Conservation (phyloP, 2,329 filamentous ascomycete species). For the Neonectria magnoliae region DNA sequence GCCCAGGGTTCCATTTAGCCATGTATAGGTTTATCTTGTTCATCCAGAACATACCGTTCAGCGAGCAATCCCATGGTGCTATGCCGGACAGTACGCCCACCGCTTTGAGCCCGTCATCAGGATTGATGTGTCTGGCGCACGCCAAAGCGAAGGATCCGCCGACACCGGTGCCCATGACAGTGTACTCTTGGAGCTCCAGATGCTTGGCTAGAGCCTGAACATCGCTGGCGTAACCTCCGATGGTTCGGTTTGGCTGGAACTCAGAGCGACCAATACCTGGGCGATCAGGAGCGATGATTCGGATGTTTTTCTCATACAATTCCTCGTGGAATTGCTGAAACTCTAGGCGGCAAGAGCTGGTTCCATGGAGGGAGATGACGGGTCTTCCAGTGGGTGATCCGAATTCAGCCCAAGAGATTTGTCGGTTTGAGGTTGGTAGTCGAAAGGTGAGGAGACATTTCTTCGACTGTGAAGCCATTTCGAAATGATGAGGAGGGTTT, state of each 20-base stretch:
- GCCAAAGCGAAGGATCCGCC: conserved; percentile 26
- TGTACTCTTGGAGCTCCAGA: conserved; percentile 7
- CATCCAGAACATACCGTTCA: conserved; percentile 21
- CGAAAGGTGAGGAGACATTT: conserved; percentile 5
- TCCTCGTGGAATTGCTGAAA: conserved; percentile 16
- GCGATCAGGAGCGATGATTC: conserved; percentile 21
- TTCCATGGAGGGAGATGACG: conserved; percentile 23
- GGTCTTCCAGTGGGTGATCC: conserved; percentile 11
- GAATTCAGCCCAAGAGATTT: conserved; percentile 27
- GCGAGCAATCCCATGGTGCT: conserved; percentile 11
- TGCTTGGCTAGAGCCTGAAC: conserved; percentile 17
- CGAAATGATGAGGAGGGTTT: not conserved
- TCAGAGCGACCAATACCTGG: conserved; percentile 24
- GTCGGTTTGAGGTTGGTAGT: conserved; percentile 19
- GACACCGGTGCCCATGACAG: conserved; percentile 21
- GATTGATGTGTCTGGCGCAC: conserved; percentile 14
- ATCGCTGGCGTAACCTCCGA: conserved; percentile 18
- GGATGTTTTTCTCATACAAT: conserved; percentile 4
- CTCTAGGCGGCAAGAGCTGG: conserved; percentile 20
- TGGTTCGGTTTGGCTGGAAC: conserved; percentile 4
- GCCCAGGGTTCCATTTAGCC: conserved; percentile 12
- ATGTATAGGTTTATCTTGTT: conserved; percentile 11
- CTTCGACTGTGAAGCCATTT: conserved; percentile 8
- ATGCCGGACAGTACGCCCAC: conserved; percentile 16
- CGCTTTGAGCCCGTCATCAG: conserved; percentile 17